Evolutionary conservation across 2,329 filamentous ascomycete species (phyloP), one percentile per base, ranked within the genome.

Genomic region (Aspergillus fijiensis): DNA sequence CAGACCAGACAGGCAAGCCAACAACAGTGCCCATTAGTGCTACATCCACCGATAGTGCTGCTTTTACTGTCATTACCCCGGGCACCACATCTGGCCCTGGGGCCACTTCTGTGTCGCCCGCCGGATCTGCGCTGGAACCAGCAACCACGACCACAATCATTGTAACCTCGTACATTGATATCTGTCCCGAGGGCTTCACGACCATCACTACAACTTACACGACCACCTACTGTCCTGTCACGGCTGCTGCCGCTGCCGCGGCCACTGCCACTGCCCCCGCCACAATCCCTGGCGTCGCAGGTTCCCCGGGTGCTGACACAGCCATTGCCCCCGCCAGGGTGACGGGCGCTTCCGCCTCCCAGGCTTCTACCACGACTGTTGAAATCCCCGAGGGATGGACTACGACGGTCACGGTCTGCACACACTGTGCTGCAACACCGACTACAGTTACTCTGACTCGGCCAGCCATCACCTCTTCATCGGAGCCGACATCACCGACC

Each of bases 111-210:
- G 42, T 45, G 14, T 39, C 57, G 3, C 33, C 33, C 12, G 45
- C 9, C 19, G 49, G 48, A 7, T 57, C 33, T 48, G 49, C 16
- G 11, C 33, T 66, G 3, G 60, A 62, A 50, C 60, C 68, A 1
- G 62, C 57, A 47, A 76, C 70, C 5, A 69, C 70, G 42, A 77
- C 76, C 10, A 76, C 75, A 12, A 63, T 77, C 19, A 71, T 77
- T 53, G 68, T 72, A 39, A 79, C 77, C 33, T 75, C 75, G 19
- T 79, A 79, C 61, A 71, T 72, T 7, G 72, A 76, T 54, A 74
- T 79, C 63, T 79, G 77, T 59, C 73, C 77, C 4, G 77, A 75
- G 27, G 77, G 78, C 5, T 78, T 76, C 64, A 78, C 74, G 42
- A 78, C 75, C 5, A 70, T 77, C 52, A 77, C 74, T 2, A 73